These are phyloP conservation scores for Pelargonium cotyledonis DNA, from an alignment of 441 rosid genomes.

Conservation along the genomic window DNA sequence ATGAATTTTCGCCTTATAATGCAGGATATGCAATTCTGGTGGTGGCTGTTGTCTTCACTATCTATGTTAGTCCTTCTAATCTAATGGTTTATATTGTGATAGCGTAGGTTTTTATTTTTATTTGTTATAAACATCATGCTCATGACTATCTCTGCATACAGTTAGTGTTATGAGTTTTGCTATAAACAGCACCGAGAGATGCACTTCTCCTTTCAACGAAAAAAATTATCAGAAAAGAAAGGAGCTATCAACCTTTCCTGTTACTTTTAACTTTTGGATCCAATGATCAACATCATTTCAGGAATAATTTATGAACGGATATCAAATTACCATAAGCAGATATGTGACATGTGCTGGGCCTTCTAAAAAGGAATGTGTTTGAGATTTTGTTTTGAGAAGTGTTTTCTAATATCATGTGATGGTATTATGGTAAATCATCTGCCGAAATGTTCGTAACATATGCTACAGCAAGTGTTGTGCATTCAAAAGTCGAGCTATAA, in stretches of 20 bases:
- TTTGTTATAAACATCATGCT: conserved; percentile 6
- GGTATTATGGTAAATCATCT: not conserved
- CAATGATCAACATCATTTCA: not conserved
- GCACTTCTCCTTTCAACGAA: not conserved
- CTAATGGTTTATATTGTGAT: conserved; percentile 2
- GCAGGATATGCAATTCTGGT: conserved; percentile 72
- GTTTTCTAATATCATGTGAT: not conserved
- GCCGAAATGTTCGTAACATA: too few relatives aligned
- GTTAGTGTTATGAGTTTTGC: not conserved
- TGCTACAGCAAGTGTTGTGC: too few relatives aligned
- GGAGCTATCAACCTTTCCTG: not conserved
- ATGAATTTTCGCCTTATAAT: conserved; percentile 55
- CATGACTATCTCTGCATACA: not conserved
- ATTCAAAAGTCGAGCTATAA: too few relatives aligned
- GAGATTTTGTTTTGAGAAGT: not conserved
- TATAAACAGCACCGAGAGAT: not conserved
- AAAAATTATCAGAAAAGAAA: not conserved
- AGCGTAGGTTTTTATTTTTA: not conserved
- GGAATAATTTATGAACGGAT: not conserved
- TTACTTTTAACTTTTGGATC: not conserved
- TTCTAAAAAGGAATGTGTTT: not conserved
- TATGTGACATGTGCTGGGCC: not conserved
- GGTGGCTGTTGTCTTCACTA: conserved; percentile 56
- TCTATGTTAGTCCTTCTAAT: conserved; percentile 51
- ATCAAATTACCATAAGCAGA: not conserved